Evolutionary conservation across 2,329 filamentous ascomycete species (phyloP).

Genomic region (Aspergillus phoenicis): DNA sequence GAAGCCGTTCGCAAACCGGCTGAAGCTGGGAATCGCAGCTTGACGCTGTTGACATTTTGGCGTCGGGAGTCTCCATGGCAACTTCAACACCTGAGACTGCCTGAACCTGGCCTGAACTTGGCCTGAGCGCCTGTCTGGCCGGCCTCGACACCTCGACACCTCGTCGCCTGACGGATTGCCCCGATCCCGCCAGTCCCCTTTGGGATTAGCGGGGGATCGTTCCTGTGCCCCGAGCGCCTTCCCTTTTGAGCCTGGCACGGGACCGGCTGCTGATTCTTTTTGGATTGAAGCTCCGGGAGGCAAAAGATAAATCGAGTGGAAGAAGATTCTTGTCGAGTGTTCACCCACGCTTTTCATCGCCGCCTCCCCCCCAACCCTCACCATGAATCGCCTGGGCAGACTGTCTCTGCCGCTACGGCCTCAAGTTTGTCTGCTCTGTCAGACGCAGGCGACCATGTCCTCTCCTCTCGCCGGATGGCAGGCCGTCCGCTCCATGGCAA

Average conservation of each 20-base stretch:
- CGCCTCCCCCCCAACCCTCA: conserved; percentile 1
- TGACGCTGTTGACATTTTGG: conserved; percentile 32
- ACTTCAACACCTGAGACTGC: conserved; percentile 16
- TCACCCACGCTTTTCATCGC: neutral
- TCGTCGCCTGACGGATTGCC: conserved; percentile 14
- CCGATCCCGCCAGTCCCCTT: conserved; percentile 20
- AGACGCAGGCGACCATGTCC: conserved; percentile 25
- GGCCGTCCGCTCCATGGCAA: conserved; percentile 35
- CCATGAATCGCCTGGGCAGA: conserved; percentile 28
- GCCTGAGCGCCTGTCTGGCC: neutral
- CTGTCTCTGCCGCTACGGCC: conserved; percentile 33
- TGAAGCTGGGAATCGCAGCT: neutral
- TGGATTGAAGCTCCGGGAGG: neutral
- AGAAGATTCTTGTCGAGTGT: neutral
- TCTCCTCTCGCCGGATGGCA: conserved; percentile 28
- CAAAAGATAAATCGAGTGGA: neutral
- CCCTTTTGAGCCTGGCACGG: conserved; percentile 4
- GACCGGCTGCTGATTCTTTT: conserved; percentile 13
- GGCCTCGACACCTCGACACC: conserved; percentile 6
- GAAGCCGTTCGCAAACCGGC: neutral
- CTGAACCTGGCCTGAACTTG: neutral
- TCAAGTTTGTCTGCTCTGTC: conserved; percentile 39
- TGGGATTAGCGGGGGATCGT: conserved; percentile 16
- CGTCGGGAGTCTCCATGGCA: conserved; percentile 39
- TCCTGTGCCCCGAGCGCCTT: conserved; percentile 16